These are phyloP conservation scores for Rasamsonia emersonii DNA, from an alignment of 2,329 filamentous ascomycete genomes.

Conservation along the genomic window DNA sequence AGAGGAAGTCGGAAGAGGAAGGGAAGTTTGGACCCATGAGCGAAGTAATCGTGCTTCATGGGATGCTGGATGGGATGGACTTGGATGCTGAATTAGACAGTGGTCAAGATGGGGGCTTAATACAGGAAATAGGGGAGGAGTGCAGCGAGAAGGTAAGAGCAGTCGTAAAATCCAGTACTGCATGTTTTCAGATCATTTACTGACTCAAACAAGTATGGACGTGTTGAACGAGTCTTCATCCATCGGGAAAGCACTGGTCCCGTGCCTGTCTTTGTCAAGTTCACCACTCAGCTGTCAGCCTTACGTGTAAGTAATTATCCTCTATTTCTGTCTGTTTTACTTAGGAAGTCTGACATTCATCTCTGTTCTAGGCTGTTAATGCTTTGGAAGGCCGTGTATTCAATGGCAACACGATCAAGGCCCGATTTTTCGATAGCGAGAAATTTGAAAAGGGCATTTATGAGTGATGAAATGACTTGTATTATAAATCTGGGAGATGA, in stretches of 20 bases:
- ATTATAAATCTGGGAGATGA: constrained; percentile 2
- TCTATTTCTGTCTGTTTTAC: constrained; percentile 2
- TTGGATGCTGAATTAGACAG: constrained; percentile 66
- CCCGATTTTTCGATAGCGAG: constrained; percentile 72
- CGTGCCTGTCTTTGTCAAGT: constrained; percentile 81
- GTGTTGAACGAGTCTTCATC: constrained; percentile 71
- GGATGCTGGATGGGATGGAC: constrained; percentile 83
- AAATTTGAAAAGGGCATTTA: constrained; percentile 67
- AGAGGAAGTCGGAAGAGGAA: constrained; percentile 44
- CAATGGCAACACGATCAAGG: constrained; percentile 75
- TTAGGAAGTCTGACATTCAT: constrained; percentile 8
- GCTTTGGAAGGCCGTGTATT: constrained; percentile 81
- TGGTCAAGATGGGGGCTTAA: constrained; percentile 52
- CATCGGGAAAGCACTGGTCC: constrained; percentile 48
- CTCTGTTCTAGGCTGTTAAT: constrained; percentile 63
- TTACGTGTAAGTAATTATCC: constrained; percentile 55
- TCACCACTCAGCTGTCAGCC: constrained; percentile 76
- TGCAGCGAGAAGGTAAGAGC: constrained; percentile 64
- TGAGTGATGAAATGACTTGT: constrained; percentile 15
- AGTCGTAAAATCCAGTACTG: not conserved
- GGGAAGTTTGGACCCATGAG: constrained; percentile 65
- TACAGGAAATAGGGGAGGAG: constrained; percentile 93
- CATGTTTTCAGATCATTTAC: constrained; percentile 3
- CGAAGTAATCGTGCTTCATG: constrained; percentile 69
- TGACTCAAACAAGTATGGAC: constrained; percentile 56